Conservation (phyloP, 257 asterid genomes). For the Solanum ahanhuiri region DNA sequence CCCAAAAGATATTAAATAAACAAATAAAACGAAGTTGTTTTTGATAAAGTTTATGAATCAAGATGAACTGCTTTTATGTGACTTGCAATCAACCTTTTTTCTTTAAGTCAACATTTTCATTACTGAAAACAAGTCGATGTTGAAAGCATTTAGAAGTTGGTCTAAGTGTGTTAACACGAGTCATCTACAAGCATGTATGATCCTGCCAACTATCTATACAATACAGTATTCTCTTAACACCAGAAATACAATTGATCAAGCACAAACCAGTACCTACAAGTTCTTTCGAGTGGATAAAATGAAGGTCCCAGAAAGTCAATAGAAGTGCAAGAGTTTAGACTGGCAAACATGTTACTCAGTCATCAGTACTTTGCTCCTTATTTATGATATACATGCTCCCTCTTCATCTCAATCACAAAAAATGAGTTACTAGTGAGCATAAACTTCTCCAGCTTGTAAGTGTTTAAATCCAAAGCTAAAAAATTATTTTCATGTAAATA, state of each 20-base stretch:
- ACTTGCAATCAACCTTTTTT: background rate
- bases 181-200: background rate
- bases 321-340: background rate
- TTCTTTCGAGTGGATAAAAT: background rate
- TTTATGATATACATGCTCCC: background rate
- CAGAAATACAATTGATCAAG: background rate
- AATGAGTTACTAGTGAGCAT: background rate
- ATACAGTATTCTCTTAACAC: background rate
- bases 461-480: background rate
- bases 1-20: background rate
- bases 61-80: background rate
- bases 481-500: background rate
- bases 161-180: background rate
- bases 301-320: background rate
- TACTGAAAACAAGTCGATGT: background rate
- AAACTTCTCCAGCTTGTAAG: background rate
- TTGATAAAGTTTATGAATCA: background rate
- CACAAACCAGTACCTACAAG: background rate
- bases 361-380: background rate
- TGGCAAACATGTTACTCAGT: background rate
- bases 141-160: background rate
- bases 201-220: background rate
- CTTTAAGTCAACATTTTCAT: background rate
- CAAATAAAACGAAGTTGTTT: background rate
- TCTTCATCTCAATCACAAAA: background rate